Evolutionary conservation across 345 rosid species (phyloP).

Genomic region (Firmiana major): DNA sequence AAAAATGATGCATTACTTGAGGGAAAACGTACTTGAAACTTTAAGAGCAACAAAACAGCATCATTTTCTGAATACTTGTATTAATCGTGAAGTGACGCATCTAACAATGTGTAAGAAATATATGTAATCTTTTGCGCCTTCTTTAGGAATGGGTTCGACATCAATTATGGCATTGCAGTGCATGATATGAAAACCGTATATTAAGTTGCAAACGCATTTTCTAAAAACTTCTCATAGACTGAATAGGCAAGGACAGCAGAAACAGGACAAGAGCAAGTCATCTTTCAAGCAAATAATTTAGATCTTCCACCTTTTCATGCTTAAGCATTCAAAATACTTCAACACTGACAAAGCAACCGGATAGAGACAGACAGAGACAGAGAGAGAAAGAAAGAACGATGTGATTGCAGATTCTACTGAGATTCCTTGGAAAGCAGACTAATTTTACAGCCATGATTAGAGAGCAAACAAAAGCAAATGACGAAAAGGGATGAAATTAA

Average conservation of each 20-base stretch:
- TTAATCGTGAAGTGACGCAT: not conserved
- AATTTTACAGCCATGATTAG: not conserved
- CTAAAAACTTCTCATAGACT: not conserved
- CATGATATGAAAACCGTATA: not conserved
- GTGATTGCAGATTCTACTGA: not conserved
- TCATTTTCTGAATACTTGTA: not conserved
- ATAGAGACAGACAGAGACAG: not conserved
- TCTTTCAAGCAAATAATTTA: not conserved
- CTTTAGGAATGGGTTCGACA: not conserved
- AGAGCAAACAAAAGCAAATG: not conserved
- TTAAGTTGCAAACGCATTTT: not conserved
- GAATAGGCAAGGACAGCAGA: not conserved
- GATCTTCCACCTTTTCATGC: not conserved
- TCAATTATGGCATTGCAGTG: not conserved
- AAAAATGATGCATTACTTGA: not conserved
- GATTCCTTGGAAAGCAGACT: not conserved
- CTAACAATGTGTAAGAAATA: not conserved
- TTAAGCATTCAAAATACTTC: no score
- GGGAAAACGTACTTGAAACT: not conserved
- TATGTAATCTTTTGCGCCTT: not conserved
- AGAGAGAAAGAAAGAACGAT: no score
- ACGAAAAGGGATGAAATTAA: not conserved
- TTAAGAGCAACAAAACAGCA: not conserved
- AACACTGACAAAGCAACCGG: not conserved
- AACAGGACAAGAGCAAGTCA: not conserved